phyloP scores from a whole-genome alignment of 805 yeast species.

The Sugiyamaella marilandica region DNA sequence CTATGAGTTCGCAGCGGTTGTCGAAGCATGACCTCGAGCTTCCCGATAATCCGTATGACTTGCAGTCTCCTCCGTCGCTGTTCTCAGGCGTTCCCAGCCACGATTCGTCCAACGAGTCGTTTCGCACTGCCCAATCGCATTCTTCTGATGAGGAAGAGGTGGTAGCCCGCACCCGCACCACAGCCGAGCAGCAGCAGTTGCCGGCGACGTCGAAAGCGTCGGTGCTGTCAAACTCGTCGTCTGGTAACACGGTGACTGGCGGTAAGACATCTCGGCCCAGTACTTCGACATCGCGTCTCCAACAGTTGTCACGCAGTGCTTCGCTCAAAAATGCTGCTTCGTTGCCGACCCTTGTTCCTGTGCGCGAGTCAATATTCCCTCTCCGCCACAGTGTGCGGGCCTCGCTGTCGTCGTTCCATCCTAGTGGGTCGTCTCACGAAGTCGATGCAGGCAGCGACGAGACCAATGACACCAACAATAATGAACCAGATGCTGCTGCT shows the following conservation, averaged over 20 bases:
- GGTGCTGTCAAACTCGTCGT: constrained; percentile 8
- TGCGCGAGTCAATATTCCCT: background rate
- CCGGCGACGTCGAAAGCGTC: constrained; percentile 1
- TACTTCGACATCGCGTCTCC: background rate
- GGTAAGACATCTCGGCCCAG: background rate
- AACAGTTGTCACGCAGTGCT: background rate
- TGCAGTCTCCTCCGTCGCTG: background rate
- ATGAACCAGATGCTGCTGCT: background rate
- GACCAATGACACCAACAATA: background rate
- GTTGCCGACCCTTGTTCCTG: constrained; percentile 5
- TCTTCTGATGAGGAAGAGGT: background rate
- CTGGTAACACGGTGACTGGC: constrained; percentile 10
- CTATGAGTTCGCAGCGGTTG: background rate
- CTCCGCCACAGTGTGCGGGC: constrained; percentile 8
- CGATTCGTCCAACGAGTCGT: constrained; percentile 20
- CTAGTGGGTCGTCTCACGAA: background rate
- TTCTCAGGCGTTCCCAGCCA: constrained; percentile 3
- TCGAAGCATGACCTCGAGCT: background rate
- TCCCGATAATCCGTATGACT: background rate
- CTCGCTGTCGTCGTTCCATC: constrained; percentile 8
- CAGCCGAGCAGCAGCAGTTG: no score
- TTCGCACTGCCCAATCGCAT: constrained; percentile 15
- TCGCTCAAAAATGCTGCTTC: constrained; percentile 8
- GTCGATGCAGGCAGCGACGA: background rate
- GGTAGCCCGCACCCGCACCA: background rate